Evolutionary conservation across 768 basidiomycete genomes (phyloP).

Genomic region (Neoboletus magnificus): DNA sequence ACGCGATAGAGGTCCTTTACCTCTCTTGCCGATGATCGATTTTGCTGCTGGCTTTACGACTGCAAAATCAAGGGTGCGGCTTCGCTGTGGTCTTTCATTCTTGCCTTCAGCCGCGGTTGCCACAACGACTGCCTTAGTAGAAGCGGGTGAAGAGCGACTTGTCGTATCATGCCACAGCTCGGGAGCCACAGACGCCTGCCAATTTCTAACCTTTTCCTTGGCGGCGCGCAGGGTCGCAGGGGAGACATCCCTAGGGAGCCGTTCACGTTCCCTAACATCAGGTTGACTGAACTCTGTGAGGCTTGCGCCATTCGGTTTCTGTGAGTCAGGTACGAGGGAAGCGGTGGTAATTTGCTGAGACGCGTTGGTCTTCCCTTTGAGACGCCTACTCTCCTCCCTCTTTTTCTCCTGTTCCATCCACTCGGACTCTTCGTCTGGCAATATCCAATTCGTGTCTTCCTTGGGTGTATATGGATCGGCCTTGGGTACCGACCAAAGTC

Average conservation of each 20-base stretch:
- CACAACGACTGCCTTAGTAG: slow-evolving; percentile 1
- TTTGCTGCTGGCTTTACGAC: slow-evolving; percentile 40
- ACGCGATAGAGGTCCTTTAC: slow-evolving; percentile 5
- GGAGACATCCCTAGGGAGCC: slow-evolving; percentile 16
- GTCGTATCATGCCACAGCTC: slow-evolving; percentile 13
- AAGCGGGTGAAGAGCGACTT: neutral
- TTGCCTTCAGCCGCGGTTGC: slow-evolving; percentile 15
- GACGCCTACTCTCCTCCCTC: slow-evolving; percentile 18
- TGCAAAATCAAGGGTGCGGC: slow-evolving; percentile 38
- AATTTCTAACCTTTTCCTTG: slow-evolving; percentile 35
- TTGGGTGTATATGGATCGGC: slow-evolving; percentile 21
- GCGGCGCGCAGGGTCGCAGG: slow-evolving; percentile 27
- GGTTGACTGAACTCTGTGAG: neutral
- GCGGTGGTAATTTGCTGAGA: slow-evolving; percentile 4
- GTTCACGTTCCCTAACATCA: slow-evolving; percentile 1
- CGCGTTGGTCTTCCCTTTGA: slow-evolving; percentile 15
- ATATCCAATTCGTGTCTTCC: slow-evolving; percentile 30
- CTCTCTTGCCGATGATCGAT: slow-evolving; percentile 23
- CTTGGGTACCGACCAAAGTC: slow-evolving; percentile 23
- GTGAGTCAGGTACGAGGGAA: slow-evolving; percentile 6
- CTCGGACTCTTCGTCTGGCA: slow-evolving; percentile 48
- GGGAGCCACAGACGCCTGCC: slow-evolving; percentile 32
- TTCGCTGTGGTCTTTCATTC: slow-evolving; percentile 13
- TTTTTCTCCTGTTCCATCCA: slow-evolving; percentile 47
- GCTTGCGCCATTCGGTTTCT: neutral